Evolutionary conservation across 768 basidiomycete genomes (phyloP).

Genomic region (Mycena crocata): DNA sequence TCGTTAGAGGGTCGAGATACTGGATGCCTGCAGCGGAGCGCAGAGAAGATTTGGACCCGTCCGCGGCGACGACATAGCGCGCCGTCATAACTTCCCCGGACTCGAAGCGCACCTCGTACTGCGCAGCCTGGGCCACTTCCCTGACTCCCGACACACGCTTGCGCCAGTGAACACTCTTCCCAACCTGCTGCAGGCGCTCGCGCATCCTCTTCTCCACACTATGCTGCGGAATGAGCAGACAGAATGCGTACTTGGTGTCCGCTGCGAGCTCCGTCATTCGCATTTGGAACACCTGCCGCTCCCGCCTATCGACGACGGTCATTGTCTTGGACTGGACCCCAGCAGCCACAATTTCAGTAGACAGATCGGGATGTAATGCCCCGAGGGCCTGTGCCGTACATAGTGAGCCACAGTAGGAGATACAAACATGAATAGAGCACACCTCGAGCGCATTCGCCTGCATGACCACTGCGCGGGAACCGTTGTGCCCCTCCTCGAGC

Average conservation of each 20-base stretch:
- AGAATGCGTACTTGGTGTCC: constrained; percentile 50
- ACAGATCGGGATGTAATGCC: not conserved
- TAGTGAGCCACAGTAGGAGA: not conserved
- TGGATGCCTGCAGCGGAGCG: constrained; percentile 38
- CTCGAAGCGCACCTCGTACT: constrained; percentile 49
- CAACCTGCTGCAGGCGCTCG: constrained; percentile 40
- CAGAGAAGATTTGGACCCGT: constrained; percentile 41
- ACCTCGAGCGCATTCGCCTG: not conserved
- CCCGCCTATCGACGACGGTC: constrained; percentile 48
- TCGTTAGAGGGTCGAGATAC: constrained; percentile 8
- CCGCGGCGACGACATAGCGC: constrained; percentile 42
- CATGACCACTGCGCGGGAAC: constrained; percentile 49
- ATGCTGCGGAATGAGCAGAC: constrained; percentile 50
- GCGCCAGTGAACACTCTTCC: constrained; percentile 45
- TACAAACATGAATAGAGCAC: not conserved
- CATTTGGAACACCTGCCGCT: constrained; percentile 45
- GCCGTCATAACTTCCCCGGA: constrained; percentile 51
- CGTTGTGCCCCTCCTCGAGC: constrained; percentile 27
- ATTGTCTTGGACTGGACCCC: constrained; percentile 35
- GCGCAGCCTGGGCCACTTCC: constrained; percentile 34
- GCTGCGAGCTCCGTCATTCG: constrained; percentile 35
- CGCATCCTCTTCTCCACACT: constrained; percentile 50
- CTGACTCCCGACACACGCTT: constrained; percentile 47
- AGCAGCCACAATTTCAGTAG: not conserved
- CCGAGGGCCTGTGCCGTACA: not conserved